phyloP scores from a whole-genome alignment of 2,329 filamentous ascomycete genomes.

The Colletotrichum tropicale region DNA sequence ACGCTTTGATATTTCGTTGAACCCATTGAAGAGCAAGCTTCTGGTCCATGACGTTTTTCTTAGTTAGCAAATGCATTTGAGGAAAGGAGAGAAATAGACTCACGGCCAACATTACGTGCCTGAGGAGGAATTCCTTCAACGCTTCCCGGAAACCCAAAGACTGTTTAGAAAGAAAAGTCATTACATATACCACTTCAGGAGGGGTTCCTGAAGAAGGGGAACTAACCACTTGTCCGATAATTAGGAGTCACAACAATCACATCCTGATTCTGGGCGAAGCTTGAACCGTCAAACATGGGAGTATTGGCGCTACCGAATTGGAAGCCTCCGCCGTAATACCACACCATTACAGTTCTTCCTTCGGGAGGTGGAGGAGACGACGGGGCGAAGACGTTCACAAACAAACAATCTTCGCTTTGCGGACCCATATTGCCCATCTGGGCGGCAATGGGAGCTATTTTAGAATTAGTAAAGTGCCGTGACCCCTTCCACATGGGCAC shows the following conservation, averaged over 20 bases:
- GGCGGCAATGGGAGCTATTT: background rate
- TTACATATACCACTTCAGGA: background rate
- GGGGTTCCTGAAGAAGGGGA: background rate
- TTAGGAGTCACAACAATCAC: background rate
- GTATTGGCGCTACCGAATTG: background rate
- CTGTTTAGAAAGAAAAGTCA: background rate
- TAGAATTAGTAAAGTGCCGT: background rate
- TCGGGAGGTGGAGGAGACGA: background rate
- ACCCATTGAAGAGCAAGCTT: constrained; percentile 39
- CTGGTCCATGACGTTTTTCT: constrained; percentile 23
- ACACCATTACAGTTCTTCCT: background rate
- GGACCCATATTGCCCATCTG: background rate
- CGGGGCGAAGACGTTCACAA: background rate
- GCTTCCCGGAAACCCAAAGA: background rate
- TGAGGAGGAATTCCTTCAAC: background rate
- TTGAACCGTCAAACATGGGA: background rate
- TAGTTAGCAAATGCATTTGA: background rate
- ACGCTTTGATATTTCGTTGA: constrained; percentile 33
- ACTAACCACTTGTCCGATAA: background rate
- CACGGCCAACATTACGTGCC: background rate
- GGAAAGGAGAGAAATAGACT: background rate
- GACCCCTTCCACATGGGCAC: background rate
- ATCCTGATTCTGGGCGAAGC: background rate
- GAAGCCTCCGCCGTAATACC: background rate
- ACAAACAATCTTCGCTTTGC: background rate